Evolutionary conservation across 495 filamentous ascomycete genomes (phyloP).

Genomic region (Penicillium cataractarum): DNA sequence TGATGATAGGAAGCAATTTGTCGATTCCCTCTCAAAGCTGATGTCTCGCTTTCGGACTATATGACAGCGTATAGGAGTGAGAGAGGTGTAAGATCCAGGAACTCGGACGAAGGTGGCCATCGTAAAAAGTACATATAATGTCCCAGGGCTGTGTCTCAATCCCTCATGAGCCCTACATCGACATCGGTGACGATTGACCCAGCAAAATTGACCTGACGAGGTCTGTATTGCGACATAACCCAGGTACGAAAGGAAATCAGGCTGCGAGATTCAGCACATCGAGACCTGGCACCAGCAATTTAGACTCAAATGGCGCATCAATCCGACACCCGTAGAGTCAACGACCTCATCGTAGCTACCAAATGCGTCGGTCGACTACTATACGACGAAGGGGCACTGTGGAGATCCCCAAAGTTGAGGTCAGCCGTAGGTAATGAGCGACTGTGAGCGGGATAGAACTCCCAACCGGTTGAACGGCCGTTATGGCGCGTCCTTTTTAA

Average conservation of each 20-base stretch:
- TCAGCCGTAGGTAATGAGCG: slow-evolving; percentile 17
- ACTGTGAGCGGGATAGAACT: slow-evolving; percentile 7
- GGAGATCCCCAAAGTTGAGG: slow-evolving; percentile 11
- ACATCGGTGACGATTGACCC: slow-evolving; percentile 3
- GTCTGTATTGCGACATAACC: not conserved
- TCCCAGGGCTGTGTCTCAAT: not conserved
- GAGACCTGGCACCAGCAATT: not conserved
- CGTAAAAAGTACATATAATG: slow-evolving; percentile 5
- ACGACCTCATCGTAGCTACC: not conserved
- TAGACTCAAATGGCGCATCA: not conserved
- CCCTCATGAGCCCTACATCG: not conserved
- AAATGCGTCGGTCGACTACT: not conserved
- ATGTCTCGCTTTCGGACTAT: not conserved
- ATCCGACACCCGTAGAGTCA: slow-evolving; percentile 2
- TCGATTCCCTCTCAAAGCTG: not conserved
- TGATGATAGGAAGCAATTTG: slow-evolving; percentile 8
- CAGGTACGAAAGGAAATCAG: not conserved
- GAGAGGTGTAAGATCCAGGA: not conserved
- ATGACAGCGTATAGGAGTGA: not conserved
- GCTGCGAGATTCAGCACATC: not conserved
- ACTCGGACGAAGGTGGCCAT: not conserved
- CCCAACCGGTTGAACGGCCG: slow-evolving; percentile 10
- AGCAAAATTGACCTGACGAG: not conserved
- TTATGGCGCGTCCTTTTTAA: not conserved
- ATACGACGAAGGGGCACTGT: not conserved